phyloP scores from a whole-genome alignment of 2,329 filamentous ascomycete species.

The Beauveria australis region DNA sequence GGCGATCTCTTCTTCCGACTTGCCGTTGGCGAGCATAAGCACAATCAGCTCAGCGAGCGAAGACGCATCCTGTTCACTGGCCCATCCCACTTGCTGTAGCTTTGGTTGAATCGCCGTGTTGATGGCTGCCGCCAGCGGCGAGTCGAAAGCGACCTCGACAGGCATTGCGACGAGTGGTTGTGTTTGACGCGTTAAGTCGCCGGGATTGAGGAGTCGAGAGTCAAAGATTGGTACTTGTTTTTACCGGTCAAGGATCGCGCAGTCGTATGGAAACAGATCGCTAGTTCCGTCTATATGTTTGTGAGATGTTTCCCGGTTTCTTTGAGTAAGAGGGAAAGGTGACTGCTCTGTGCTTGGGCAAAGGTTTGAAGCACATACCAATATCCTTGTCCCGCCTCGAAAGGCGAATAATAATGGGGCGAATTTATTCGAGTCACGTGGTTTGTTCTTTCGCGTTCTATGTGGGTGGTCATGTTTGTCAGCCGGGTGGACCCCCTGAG shows the following conservation, averaged over 20 bases:
- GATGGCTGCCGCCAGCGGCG: conserved; percentile 77
- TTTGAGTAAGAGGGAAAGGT: not conserved
- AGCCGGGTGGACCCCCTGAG: not conserved
- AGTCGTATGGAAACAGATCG: not conserved
- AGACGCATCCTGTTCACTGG: conserved; percentile 66
- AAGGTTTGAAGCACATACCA: conserved; percentile 3
- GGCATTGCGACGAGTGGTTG: conserved; percentile 49
- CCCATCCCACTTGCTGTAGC: conserved; percentile 89
- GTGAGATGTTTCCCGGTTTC: conserved; percentile 33
- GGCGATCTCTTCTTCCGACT: conserved; percentile 83
- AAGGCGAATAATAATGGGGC: conserved; percentile 2
- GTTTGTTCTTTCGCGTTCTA: not conserved
- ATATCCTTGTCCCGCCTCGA: not conserved
- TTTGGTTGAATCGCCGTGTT: conserved; percentile 81
- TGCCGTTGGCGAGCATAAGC: conserved; percentile 93
- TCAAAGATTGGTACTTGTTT: conserved; percentile 37
- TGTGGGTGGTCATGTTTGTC: not conserved
- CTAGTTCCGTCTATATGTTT: conserved; percentile 46
- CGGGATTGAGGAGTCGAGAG: conserved; percentile 20
- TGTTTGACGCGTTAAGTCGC: conserved; percentile 3
- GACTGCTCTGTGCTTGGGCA: conserved; percentile 5
- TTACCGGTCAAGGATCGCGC: conserved; percentile 46
- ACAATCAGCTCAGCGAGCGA: conserved; percentile 94
- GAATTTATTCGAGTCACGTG: not conserved
- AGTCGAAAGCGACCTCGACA: conserved; percentile 66